These are phyloP conservation scores for Tulasnella sp. DNA, from an alignment of 768 basidiomycete genomes.

Conservation along the genomic window DNA sequence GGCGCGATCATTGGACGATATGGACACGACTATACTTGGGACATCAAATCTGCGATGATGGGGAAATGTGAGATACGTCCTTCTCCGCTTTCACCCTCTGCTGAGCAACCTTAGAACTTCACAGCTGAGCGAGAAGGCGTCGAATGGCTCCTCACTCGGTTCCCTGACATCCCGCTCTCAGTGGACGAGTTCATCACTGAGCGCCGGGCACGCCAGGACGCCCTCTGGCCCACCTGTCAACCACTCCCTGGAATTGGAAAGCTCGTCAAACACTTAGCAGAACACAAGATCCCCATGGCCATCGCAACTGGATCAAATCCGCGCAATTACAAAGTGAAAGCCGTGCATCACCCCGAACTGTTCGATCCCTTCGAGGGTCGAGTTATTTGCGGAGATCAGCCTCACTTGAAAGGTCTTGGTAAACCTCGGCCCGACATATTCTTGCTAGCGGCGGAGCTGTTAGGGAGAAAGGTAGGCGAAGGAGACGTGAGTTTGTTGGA, in stretches of 20 bases:
- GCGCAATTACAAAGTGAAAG: constrained; percentile 69
- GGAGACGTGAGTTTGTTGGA: constrained; percentile 45
- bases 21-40: constrained; percentile 83
- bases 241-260: constrained; percentile 74
- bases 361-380: constrained; percentile 66
- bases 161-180: constrained; percentile 70
- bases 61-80: constrained; percentile 66
- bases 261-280: constrained; percentile 71
- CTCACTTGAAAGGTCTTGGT: constrained; percentile 47
- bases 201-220: constrained; percentile 62
- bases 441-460: constrained; percentile 65
- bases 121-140: constrained; percentile 61
- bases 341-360: constrained; percentile 58
- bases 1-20: constrained; percentile 75
- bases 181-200: constrained; percentile 62
- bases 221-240: constrained; percentile 67
- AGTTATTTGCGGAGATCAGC: constrained; percentile 75
- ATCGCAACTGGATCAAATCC: constrained; percentile 77
- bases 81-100: constrained; percentile 18
- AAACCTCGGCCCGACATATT: constrained; percentile 84
- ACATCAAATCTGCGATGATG: constrained; percentile 86
- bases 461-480: constrained; percentile 61
- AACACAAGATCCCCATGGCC: constrained; percentile 72
- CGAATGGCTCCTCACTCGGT: constrained; percentile 72
- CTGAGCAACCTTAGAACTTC: neutral